Evolutionary conservation across 176 grass and related monocot genomes (phyloP).

Genomic region (Bromus sterilis): DNA sequence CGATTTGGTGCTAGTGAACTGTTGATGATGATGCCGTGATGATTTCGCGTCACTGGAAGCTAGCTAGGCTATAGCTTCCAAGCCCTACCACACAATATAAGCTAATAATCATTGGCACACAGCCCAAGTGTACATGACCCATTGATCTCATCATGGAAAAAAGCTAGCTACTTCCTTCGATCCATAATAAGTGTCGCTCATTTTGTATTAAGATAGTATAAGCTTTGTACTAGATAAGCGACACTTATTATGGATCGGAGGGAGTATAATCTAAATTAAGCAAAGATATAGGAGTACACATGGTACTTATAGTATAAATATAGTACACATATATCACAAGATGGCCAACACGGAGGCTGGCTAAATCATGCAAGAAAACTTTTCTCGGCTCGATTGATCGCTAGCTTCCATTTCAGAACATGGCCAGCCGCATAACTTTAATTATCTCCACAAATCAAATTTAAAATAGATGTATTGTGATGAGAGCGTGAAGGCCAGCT

Average conservation of each 20-base stretch:
- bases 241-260: no score
- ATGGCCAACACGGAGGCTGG: conserved; percentile 19
- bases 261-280: not conserved
- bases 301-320: not conserved
- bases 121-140: not conserved
- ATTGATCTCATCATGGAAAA: not conserved
- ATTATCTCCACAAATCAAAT: not conserved
- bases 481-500: not conserved
- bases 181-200: no score
- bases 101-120: conserved; percentile 28
- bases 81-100: not conserved
- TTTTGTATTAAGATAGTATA: no score
- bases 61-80: not conserved
- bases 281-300: not conserved
- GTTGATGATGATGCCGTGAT: conserved; percentile 30
- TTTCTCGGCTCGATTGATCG: not conserved
- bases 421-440: not conserved
- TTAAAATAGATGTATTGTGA: not conserved
- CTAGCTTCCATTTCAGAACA: conserved; percentile 5
- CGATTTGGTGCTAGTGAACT: not conserved
- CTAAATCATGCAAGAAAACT: conserved; percentile 24
- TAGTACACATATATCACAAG: not conserved
- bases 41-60: conserved; percentile 17
- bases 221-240: no score
- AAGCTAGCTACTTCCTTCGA: no score